A percentile compares a stretch with the other conserved stretches of the same genome.
Conservation (phyloP, 805 yeast species). For the Pichia nakasei region DNA sequence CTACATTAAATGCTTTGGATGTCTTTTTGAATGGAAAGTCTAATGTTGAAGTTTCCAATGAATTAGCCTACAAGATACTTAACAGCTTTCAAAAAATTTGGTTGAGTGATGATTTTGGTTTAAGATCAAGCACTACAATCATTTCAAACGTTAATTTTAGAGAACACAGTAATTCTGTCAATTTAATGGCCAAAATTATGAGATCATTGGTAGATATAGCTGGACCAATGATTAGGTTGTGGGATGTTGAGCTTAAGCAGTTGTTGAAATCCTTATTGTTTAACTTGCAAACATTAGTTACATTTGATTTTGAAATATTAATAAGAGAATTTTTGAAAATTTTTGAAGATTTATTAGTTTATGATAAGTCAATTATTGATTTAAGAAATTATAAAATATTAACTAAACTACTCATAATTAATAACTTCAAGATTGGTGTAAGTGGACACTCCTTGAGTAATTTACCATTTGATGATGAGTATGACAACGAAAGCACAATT, state of each 20-base stretch:
- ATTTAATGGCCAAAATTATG: slow-evolving; percentile 35
- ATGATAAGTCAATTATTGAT: slow-evolving; percentile 32
- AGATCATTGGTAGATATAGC: slow-evolving; percentile 38
- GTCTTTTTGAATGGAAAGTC: slow-evolving; percentile 47
- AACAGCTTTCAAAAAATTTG: slow-evolving; percentile 31
- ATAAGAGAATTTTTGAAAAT: slow-evolving; percentile 32
- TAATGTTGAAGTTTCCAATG: slow-evolving; percentile 19
- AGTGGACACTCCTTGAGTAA: slow-evolving; percentile 15
- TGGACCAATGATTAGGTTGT: slow-evolving; percentile 46
- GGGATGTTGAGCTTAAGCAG: slow-evolving; percentile 23
- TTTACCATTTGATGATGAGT: slow-evolving; percentile 20
- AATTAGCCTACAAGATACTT: slow-evolving; percentile 36
- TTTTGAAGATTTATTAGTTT: slow-evolving; percentile 39
- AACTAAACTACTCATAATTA: slow-evolving; percentile 25
- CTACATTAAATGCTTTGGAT: slow-evolving; percentile 55
- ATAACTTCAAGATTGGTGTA: slow-evolving; percentile 28
- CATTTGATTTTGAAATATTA: slow-evolving; percentile 26
- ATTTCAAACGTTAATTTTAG: slow-evolving; percentile 43
- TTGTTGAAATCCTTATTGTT: slow-evolving; percentile 30
- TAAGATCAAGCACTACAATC: slow-evolving; percentile 32
- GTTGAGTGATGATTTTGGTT: slow-evolving; percentile 42
- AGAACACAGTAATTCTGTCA: slow-evolving; percentile 32
- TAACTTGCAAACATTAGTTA: slow-evolving; percentile 30
- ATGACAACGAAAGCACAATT: slow-evolving; percentile 16
- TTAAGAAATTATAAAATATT: slow-evolving; percentile 22